These are phyloP conservation scores for Ascochyta lentis DNA, from an alignment of 2,329 filamentous ascomycete genomes.

Conservation along the genomic window DNA sequence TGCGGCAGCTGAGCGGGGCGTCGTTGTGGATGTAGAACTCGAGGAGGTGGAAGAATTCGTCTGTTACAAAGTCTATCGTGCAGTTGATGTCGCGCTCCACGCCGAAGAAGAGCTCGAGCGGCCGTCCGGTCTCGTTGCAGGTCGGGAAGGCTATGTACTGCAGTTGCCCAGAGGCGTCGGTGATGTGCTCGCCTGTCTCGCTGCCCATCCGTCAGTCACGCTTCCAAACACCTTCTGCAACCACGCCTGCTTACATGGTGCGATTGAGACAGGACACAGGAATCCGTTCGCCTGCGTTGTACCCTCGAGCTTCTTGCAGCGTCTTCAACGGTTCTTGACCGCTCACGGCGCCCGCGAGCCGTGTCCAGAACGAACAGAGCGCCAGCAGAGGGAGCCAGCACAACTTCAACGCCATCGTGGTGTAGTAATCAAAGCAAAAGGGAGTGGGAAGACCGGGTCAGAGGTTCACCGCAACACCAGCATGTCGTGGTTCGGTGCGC, in stretches of 20 bases:
- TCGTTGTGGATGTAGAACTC: slow-evolving; percentile 99
- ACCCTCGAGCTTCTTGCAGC: slow-evolving; percentile 48
- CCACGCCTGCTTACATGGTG: slow-evolving; percentile 52
- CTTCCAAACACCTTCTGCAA: no score
- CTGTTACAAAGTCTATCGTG: slow-evolving; percentile 77
- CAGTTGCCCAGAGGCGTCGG: slow-evolving; percentile 79
- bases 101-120: slow-evolving; percentile 87
- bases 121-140: slow-evolving; percentile 85
- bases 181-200: slow-evolving; percentile 88
- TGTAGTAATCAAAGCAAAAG: neutral
- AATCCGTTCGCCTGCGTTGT: slow-evolving; percentile 57
- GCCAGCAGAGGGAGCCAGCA: slow-evolving; percentile 35
- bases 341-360: slow-evolving; percentile 49
- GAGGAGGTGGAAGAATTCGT: slow-evolving; percentile 84
- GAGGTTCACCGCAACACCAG: neutral
- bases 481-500: slow-evolving; percentile 8
- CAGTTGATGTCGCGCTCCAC: slow-evolving; percentile 81
- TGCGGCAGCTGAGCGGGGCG: slow-evolving; percentile 87
- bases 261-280: slow-evolving; percentile 61
- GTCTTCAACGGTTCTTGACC: slow-evolving; percentile 51
- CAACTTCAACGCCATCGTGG: neutral
- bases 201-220: slow-evolving; percentile 53
- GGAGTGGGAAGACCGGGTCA: neutral
- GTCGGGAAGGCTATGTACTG: slow-evolving; percentile 90
- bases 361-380: slow-evolving; percentile 38